Evolutionary conservation across 228 moss, liverwort and hornwort genomes (phyloP).

Genomic region (Sphagnum magellanicum): DNA sequence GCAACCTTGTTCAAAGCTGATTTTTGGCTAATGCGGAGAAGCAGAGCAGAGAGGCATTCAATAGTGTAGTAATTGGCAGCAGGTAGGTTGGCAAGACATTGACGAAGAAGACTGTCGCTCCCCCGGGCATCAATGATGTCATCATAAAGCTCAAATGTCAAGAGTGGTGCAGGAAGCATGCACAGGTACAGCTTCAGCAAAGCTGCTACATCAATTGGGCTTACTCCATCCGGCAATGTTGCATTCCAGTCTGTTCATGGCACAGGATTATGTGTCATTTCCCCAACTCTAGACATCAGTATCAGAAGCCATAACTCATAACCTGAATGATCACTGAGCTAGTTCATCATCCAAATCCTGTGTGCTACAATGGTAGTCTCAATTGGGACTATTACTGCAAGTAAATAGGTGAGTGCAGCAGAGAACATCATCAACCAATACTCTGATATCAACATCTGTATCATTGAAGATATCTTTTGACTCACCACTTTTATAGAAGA

Average conservation of each 20-base stretch:
- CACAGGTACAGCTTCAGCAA: slow-evolving; percentile 52
- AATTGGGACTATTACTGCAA: too few relatives aligned
- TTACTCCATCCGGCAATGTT: slow-evolving; percentile 39
- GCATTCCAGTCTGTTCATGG: slow-evolving; percentile 45
- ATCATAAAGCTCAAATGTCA: slow-evolving; percentile 57
- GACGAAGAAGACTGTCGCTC: slow-evolving; percentile 35
- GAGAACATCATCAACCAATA: too few relatives aligned
- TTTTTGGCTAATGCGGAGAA: slow-evolving; percentile 63
- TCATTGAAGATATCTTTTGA: too few relatives aligned
- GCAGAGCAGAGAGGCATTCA: slow-evolving; percentile 54
- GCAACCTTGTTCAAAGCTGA: slow-evolving; percentile 60
- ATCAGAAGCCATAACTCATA: too few relatives aligned
- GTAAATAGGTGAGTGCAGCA: too few relatives aligned
- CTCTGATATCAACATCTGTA: too few relatives aligned
- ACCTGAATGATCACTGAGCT: too few relatives aligned
- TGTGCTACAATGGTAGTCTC: too few relatives aligned
- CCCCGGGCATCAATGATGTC: slow-evolving; percentile 46
- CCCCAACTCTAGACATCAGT: too few relatives aligned
- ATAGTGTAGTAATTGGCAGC: slow-evolving; percentile 46
- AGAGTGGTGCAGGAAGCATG: slow-evolving; percentile 60
- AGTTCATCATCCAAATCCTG: too few relatives aligned
- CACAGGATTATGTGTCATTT: too few relatives aligned
- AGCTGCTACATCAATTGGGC: slow-evolving; percentile 65
- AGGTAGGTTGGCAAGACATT: slow-evolving; percentile 43
- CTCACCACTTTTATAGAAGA: too few relatives aligned